Percentiles rank a stretch among this genome's conserved stretches.
Conservation (phyloP, 75 land plant genomes). For the Selaginella tamariscina region DNA sequence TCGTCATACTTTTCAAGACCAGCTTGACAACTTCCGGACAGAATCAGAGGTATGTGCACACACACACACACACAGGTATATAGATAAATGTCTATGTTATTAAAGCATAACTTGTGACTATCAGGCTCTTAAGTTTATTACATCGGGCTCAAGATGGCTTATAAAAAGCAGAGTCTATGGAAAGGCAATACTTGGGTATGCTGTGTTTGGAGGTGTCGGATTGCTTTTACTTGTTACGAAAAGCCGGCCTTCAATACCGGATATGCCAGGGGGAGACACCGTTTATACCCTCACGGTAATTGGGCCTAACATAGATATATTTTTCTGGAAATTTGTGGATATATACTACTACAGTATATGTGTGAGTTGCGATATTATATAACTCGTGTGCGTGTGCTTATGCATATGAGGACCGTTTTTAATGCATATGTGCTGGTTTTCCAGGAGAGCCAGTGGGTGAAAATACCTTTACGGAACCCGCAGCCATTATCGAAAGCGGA, state of each 20-base stretch:
- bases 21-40: constrained; percentile 52
- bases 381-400: too few species aligned
- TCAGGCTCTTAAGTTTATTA: constrained; percentile 58
- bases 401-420: too few species aligned
- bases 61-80: too few species aligned
- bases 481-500: constrained; percentile 78
- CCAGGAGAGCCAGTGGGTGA: constrained; percentile 85
- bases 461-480: constrained; percentile 63
- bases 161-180: constrained; percentile 48
- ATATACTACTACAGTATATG: too few species aligned
- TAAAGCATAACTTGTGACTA: too few species aligned
- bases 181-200: constrained; percentile 78
- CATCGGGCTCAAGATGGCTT: constrained; percentile 46
- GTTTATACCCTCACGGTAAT: constrained; percentile 58
- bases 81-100: too few species aligned
- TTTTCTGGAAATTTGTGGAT: too few species aligned
- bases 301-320: too few species aligned
- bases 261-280: constrained; percentile 88
- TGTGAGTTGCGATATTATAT: too few species aligned
- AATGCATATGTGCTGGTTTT: too few species aligned
- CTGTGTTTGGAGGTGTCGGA: constrained; percentile 62
- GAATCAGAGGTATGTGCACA: too few species aligned
- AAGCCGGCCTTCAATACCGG: constrained; percentile 44
- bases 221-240: constrained; percentile 81
- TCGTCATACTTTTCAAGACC: constrained; percentile 33